Evolutionary conservation across 352 stramenopile genomes (phyloP).

Genomic region (Phytophthora tentaculata): DNA sequence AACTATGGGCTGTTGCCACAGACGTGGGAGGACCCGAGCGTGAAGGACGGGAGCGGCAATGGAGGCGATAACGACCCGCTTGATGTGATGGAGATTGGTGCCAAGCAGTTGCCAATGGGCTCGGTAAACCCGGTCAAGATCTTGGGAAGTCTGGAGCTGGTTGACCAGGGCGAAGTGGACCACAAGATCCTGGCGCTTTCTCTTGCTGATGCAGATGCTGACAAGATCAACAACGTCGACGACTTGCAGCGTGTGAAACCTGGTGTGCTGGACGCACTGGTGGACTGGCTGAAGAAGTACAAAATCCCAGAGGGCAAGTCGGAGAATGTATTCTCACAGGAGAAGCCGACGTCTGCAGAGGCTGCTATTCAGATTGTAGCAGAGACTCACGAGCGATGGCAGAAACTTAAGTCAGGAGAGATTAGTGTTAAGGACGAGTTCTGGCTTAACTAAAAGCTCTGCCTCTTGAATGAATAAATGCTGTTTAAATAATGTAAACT

Average conservation of each 20-base stretch:
- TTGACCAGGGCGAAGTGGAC: conserved; percentile 99
- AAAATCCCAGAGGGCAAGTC: conserved; percentile 98
- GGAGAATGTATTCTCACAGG: conserved; percentile 92
- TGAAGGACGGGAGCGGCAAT: conserved; percentile 87
- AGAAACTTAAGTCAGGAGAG: conserved; percentile 68
- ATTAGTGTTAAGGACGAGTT: conserved; percentile 73
- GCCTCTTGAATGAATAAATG: conserved; percentile 31
- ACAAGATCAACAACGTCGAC: conserved; percentile 84
- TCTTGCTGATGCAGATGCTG: conserved; percentile 85
- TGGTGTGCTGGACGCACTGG: conserved; percentile 86
- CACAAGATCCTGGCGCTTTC: conserved; percentile 98
- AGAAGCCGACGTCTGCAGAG: conserved; percentile 55
- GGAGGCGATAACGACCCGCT: conserved; percentile 98
- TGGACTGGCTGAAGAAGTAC: conserved; percentile 98
- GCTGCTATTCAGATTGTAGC: conserved; percentile 71
- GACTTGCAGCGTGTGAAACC: conserved; percentile 94
- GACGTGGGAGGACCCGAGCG: conserved; percentile 98
- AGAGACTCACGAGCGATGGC: conserved; percentile 75
- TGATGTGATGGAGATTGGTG: conserved; percentile 99
- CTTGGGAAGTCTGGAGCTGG: conserved; percentile 96
- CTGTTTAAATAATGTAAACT: conserved; percentile 31
- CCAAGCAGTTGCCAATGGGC: conserved; percentile 92
- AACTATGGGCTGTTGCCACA: conserved; percentile 99
- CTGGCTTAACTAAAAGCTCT: conserved; percentile 50
- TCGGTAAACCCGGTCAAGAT: conserved; percentile 97